Evolutionary conservation across 495 filamentous ascomycete genomes (phyloP).

Genomic region (Aspergillus cristatus): DNA sequence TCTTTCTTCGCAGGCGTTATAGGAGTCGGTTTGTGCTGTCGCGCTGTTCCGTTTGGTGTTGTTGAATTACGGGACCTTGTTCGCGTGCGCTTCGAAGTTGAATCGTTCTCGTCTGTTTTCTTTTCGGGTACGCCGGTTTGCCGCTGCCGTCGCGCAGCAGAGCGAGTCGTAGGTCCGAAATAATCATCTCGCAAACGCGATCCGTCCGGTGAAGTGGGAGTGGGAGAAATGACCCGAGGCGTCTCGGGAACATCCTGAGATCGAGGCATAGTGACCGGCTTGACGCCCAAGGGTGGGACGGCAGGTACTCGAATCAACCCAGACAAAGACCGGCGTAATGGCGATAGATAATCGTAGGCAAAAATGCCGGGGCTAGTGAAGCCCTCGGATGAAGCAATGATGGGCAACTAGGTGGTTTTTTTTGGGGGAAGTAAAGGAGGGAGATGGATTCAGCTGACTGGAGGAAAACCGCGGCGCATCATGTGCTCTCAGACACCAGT

Average conservation of each 20-base stretch:
- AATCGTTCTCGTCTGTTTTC: slow-evolving; percentile 26
- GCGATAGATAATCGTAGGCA: slow-evolving; percentile 14
- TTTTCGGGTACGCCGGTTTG: slow-evolving; percentile 35
- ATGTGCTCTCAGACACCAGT: slow-evolving; percentile 4
- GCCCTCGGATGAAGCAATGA: slow-evolving; percentile 16
- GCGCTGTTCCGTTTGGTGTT: slow-evolving; percentile 7
- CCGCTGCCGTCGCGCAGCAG: slow-evolving; percentile 45
- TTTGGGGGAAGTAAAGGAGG: no score
- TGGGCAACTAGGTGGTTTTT: slow-evolving; percentile 17
- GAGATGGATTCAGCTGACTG: not conserved
- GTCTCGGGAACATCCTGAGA: slow-evolving; percentile 44
- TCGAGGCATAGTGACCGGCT: slow-evolving; percentile 36
- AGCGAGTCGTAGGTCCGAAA: slow-evolving; percentile 55
- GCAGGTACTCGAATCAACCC: slow-evolving; percentile 39
- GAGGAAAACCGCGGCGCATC: slow-evolving; percentile 9
- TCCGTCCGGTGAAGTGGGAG: slow-evolving; percentile 53
- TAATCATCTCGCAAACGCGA: slow-evolving; percentile 43
- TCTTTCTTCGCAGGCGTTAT: slow-evolving; percentile 34
- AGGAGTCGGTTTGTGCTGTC: slow-evolving; percentile 38
- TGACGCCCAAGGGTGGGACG: slow-evolving; percentile 39
- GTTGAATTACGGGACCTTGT: slow-evolving; percentile 18
- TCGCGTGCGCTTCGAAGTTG: slow-evolving; percentile 34
- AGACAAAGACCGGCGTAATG: slow-evolving; percentile 33
- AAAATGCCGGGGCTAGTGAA: slow-evolving; percentile 13
- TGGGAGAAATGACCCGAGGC: slow-evolving; percentile 63